phyloP scores from a whole-genome alignment of 2,329 filamentous ascomycete genomes.

The Phoma herbarum region DNA sequence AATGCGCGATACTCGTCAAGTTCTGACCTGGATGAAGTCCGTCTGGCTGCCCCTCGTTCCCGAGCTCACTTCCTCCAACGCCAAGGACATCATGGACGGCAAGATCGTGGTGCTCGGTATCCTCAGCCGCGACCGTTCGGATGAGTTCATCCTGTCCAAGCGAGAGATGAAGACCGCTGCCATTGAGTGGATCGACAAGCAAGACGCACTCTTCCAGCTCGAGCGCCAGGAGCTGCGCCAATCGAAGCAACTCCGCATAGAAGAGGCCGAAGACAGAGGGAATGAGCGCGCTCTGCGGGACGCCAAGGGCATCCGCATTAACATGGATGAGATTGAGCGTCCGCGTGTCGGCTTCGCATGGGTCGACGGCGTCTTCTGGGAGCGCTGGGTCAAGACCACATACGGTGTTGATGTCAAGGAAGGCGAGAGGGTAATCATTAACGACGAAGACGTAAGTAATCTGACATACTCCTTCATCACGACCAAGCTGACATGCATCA shows the following conservation, averaged over 20 bases:
- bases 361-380: constrained; percentile 98
- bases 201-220: constrained; percentile 88
- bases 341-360: constrained; percentile 95
- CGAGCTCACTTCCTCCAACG: constrained; percentile 89
- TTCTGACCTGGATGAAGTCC: constrained; percentile 92
- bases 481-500: constrained; percentile 49
- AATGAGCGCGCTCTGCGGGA: constrained; percentile 86
- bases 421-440: constrained; percentile 93
- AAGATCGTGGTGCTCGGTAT: constrained; percentile 95
- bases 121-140: constrained; percentile 78
- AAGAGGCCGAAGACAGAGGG: constrained; percentile 92
- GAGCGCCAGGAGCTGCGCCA: constrained; percentile 93
- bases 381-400: constrained; percentile 93
- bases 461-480: not conserved
- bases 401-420: constrained; percentile 88
- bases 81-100: constrained; percentile 92
- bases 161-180: constrained; percentile 95
- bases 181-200: constrained; percentile 97
- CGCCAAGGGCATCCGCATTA: constrained; percentile 90
- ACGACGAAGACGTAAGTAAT: constrained; percentile 87
- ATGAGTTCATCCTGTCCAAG: constrained; percentile 79
- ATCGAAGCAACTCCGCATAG: constrained; percentile 92
- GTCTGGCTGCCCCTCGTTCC: constrained; percentile 97
- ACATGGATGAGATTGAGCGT: constrained; percentile 85
- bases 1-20: constrained; percentile 84